Base-by-base conservation (phyloP, 2,329 filamentous ascomycete genomes). In the Trichoderma sp. region DNA sequence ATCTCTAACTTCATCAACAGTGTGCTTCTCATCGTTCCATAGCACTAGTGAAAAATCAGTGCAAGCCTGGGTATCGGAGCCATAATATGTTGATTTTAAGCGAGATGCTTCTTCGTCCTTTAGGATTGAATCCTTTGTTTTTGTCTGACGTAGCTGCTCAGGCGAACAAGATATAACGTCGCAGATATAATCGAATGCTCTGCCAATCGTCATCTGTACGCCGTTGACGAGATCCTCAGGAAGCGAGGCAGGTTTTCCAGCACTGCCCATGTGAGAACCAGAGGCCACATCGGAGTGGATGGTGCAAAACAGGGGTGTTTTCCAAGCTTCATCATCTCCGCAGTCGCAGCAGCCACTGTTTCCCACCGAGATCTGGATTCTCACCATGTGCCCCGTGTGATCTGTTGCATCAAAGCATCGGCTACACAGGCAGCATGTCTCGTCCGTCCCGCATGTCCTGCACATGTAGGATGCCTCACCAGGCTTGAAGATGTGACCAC, bases 11-110 rank as follows among this genome's bases (percentile, higher is more conserved):
- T 99, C 97, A 64, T 92, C 91, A 60, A 98, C 93, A 0, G 97
- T 99, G 83, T 99, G 97, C 84, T 99, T 99, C 85, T 99, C 97
- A 78, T 99, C 97, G 80, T 99, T 99, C 97, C 97, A 99, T 6
- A 99, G 87, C 18, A 98, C 87, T 62, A 99, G 86, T 6, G 94
- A 93, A 83, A 93, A 99, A 80, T 98, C 94, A 12, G 80, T 80
- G 76, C 84, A 85, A 11, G 80, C 79, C 29, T 85, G 81, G 18
- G 82, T 78, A 9, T 82, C 80, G 14, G 92, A 89, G 79, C 95
- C 97, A 84, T 95, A 95, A 65, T 91, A 92, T 0, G 81, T 80
- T 2, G 93, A 90, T 8, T 90, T 91, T 41, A 98, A 86, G 24
- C 95, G 90, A 18, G 96, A 98, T 76, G 90, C 88, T 75, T 89